Base-by-base conservation (phyloP, 768 basidiomycete species). In the Dacryopinax primogenitus region DNA sequence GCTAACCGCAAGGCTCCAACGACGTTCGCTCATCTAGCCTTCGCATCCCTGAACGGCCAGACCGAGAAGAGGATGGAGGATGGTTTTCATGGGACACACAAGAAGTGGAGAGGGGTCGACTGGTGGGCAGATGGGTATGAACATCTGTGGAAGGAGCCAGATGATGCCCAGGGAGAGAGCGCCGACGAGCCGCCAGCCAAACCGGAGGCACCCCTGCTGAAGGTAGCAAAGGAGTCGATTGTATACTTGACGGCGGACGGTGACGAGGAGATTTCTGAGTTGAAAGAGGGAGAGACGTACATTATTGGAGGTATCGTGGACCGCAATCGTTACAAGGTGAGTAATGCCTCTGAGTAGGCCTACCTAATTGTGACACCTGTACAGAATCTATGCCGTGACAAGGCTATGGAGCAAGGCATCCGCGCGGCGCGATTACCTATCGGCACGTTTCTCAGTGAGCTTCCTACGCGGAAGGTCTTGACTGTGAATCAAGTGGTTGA, bases 401-500 rank as follows among this genome's bases (percentile, higher is more conserved):
- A 94, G 75, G 91, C 96, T 1, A 78, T 82, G 37, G 77, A 78
- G 62, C 82, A 87, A 36, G 83, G 82, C 3, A 82, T 98, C 64
- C 83, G 86, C 44, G 88, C 92, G 39, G 96, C 93, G 2, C 86
- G 90, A 62, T 83, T 99, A 64, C 96, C 96, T 1, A 98, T 99
- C 64, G 90, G 92, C n/a, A 86, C 85, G 64, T 96, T 90, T 73
- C 78, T 98, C 35, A 81, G 86, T 45, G 82, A 87, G 61, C 78
- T 99, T 65, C 82, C 86, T 33, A 93, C 94, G 11, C 85, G 96
- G 67, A 98, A 97, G 71, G 92, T 99, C 33, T 79, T 99, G 68
- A 99, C 96, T 0, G 93, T 99, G 64, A 98, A 99, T 75, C 96
- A 97, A 76, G 87, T 88, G 30, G 90, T 94, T 72, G 92, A 95